Base-by-base conservation (phyloP, 1,139 yeast genomes). In the Nakaseomyces delphensis region DNA sequence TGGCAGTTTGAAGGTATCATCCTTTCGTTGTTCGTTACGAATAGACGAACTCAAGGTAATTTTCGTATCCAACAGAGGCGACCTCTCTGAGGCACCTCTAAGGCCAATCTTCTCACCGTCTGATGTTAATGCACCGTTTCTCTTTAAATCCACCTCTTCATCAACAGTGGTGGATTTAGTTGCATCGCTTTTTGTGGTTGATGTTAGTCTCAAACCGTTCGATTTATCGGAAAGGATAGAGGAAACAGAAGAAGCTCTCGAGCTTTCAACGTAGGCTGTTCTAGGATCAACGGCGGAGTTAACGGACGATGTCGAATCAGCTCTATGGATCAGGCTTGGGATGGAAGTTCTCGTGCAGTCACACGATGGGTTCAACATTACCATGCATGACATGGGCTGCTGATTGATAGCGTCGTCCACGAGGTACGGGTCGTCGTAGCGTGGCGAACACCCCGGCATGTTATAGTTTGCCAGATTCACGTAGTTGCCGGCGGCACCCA, bases 201-300 rank as follows among this genome's bases (percentile, higher is more conserved):
- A 11, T 7, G 21, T 9, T 13, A 31, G 5, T 14, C 15, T 16
- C 23, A 31, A 18, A 21, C 16, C 11, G 13, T 13, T 20, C 13
- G 37, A 33, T 2, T n/a, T 21, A 33, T 21, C 27, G 11, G 37
- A 33, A 6, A 21, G 27, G 4, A 33, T 21, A 6, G 37, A 33
- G 4, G 37, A 33, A 20, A 33, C 27, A 4, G 37, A 33, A n/a
- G 37, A 21, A 11, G 35, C 35, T 13, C 37, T 33, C 13, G 37
- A 20, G 14, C 37, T 20, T 13, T 20, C 27, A 20, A 20, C 21
- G 13, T n/a, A 21, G n/a, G 27, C 2, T n/a, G 25, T 11, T 33
- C 37, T 33, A 5, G 18, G 25, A n/a, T 33, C 37, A 10, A 21
- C 25, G 4, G 16, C n/a, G 4, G 27, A 33, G 13, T 20, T 33